phyloP scores from a whole-genome alignment of 2,329 filamentous ascomycete genomes.

The Paraconiothyrium sp. region DNA sequence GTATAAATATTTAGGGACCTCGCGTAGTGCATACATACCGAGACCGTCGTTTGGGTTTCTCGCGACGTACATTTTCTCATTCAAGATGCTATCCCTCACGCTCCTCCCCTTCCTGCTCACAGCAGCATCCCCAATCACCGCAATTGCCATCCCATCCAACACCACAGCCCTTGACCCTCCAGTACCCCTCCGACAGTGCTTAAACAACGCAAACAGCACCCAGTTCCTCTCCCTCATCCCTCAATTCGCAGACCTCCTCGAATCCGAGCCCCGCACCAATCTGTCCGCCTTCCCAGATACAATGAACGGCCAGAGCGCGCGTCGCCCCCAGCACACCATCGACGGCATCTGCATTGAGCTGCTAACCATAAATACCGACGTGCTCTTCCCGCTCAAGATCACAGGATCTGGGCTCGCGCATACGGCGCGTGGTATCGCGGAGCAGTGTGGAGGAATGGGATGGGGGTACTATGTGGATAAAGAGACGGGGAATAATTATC shows the following conservation, averaged over 20 bases:
- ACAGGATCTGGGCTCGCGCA: constrained; percentile 1
- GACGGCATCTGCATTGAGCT: background rate
- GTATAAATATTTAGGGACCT: background rate
- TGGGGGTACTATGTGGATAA: constrained; percentile 1
- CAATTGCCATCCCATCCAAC: background rate
- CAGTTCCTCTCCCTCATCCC: background rate
- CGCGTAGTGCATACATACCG: background rate
- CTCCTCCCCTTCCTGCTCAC: background rate
- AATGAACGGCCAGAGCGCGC: background rate
- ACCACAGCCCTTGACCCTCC: background rate
- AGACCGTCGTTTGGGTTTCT: background rate
- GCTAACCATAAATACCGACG: background rate
- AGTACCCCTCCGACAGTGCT: background rate
- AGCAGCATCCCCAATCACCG: background rate
- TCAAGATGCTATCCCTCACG: background rate
- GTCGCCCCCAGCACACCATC: background rate
- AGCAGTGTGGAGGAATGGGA: background rate
- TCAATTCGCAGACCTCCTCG: background rate
- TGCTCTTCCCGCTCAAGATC: background rate
- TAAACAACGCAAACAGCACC: background rate
- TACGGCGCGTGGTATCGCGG: background rate
- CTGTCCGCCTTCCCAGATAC: background rate
- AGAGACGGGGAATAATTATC: constrained; percentile 1
- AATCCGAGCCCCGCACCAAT: background rate
- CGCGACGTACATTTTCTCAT: background rate